Evolutionary conservation across 257 asterid species (phyloP), one percentile per base, ranked within the genome.

Genomic region (Agastache rugosa): DNA sequence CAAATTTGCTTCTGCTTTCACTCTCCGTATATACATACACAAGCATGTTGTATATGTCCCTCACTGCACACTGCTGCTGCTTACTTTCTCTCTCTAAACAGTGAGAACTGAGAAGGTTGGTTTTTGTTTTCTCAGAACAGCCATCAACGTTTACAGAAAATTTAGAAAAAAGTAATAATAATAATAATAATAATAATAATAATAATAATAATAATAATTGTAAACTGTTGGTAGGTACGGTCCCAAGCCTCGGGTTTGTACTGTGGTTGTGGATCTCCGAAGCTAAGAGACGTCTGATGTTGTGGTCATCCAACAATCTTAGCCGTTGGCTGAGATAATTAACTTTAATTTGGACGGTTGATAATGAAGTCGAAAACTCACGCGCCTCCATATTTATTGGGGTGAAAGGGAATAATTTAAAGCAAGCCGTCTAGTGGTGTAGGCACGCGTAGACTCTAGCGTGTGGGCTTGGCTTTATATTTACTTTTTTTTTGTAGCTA

Each of bases 51-150:
- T 55, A 69, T 70, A 73, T 64, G 65, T 19, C 72, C 75, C 72
- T 42, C 64, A 53, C 77, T 75, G 73, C 75, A 53, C 64, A n/a
- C 65, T 69, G 63, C 80, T 39, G 66, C 77, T 71, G 75, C 77
- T 77, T n/a, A 31, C 37, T 71, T 73, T 80, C 90, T 85, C 90
- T 85, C 86, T 83, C 87, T 85, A 73, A 82, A 77, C 50, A 77
- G 76, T 67, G 80, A 67, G 78, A 68, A 77, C 75, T 67, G 80
- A 67, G 78, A 68, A 58, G 55, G 70, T 39, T 66, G 62, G 77
- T 63, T 78, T 79, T 55, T 59, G 80, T 54, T 39, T 76, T 63
- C 62, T 74, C 82, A 83, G 81, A 81, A 81, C 87, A n/a, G n/a
- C n/a, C n/a, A n/a, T n/a, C n/a, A n/a, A n/a, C n/a, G n/a, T n/a